phyloP scores from a whole-genome alignment of 1,139 yeast genomes.

The Debaryomycetaceae sp. region DNA sequence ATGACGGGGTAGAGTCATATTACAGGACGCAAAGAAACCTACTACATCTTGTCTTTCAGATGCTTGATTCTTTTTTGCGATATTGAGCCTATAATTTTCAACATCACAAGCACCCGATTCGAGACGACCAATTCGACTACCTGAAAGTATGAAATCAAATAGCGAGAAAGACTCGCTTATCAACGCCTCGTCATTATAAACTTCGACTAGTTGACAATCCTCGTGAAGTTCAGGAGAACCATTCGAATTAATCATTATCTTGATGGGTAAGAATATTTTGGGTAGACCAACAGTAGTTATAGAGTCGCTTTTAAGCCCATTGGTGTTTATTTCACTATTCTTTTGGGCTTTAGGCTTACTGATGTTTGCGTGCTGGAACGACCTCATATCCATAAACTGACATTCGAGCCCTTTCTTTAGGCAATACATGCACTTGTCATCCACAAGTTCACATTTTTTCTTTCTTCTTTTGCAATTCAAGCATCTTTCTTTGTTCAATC shows the following conservation, averaged over 20 bases:
- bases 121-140: slow-evolving; percentile 1
- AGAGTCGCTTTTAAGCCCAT: not conserved
- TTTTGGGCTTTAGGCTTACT: not conserved
- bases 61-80: not conserved
- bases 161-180: slow-evolving; percentile 1
- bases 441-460: slow-evolving; percentile 2
- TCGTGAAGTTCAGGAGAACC: slow-evolving; percentile 3
- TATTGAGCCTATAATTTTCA: not conserved
- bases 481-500: slow-evolving; percentile 2
- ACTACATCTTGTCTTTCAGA: not conserved
- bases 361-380: not conserved
- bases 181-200: slow-evolving; percentile 1
- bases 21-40: not conserved
- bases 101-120: slow-evolving; percentile 3
- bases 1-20: not conserved
- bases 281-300: slow-evolving; percentile 2
- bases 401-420: not conserved
- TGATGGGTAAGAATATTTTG: slow-evolving; percentile 1
- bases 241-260: slow-evolving; percentile 1
- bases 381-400: slow-evolving; percentile 1
- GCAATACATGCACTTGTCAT: slow-evolving; percentile 2
- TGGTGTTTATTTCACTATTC: not conserved
- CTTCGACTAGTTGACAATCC: slow-evolving; percentile 1
- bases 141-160: slow-evolving; percentile 2
- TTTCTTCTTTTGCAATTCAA: slow-evolving; percentile 4